Evolutionary conservation across 2,329 filamentous ascomycete species (phyloP).

Genomic region (Trichoderma oligosporum): DNA sequence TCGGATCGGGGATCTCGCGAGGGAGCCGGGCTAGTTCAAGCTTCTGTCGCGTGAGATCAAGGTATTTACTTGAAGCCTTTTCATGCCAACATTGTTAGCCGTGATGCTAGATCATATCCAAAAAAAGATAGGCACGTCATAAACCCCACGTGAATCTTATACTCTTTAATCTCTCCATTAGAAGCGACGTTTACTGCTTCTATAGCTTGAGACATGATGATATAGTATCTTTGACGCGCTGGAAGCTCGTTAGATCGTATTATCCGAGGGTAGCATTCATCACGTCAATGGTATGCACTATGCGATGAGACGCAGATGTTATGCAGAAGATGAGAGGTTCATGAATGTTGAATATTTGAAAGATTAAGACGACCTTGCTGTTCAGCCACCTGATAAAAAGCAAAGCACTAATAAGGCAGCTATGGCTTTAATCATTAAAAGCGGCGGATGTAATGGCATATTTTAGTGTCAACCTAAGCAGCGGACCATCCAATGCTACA

Average conservation of each 20-base stretch:
- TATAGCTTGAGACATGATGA: conserved; percentile 21
- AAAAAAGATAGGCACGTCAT: conserved; percentile 28
- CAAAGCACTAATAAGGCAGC: neutral
- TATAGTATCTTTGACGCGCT: neutral
- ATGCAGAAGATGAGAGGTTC: neutral
- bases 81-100: neutral
- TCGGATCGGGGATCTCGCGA: conserved; percentile 50
- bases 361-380: neutral
- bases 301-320: neutral
- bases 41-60: conserved; percentile 64
- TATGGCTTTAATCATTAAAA: neutral
- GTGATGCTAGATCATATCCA: neutral
- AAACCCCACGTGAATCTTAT: conserved; percentile 53
- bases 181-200: conserved; percentile 25
- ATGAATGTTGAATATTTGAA: neutral
- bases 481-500: too few species aligned
- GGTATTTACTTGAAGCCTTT: conserved; percentile 63
- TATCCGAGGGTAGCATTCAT: neutral
- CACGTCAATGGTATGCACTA: neutral
- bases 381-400: neutral
- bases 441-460: too few species aligned
- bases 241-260: neutral
- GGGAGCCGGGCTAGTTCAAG: conserved; percentile 63
- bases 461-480: too few species aligned
- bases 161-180: conserved; percentile 49